Conservation (phyloP, 768 basidiomycete species). For the Phaeolepiota aurea region DNA sequence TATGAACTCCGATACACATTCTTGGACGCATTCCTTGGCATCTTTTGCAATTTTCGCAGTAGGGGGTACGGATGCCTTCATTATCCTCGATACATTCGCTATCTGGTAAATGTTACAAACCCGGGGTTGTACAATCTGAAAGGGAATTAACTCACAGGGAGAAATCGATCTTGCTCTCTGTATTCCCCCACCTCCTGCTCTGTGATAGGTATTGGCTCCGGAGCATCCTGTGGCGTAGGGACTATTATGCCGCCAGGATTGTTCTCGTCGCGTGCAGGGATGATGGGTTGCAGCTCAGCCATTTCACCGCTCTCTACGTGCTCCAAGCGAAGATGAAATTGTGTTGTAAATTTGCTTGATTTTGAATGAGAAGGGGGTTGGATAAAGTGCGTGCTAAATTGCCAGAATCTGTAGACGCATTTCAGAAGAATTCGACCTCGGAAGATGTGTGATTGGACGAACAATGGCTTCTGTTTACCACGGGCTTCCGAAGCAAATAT, state of each 20-base stretch:
- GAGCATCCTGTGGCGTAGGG: conserved; percentile 30
- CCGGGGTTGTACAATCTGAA: neutral
- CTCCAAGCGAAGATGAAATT: no score
- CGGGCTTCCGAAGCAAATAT: no score
- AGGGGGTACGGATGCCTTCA: conserved; percentile 85
- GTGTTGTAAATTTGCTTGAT: no score
- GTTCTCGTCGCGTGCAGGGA: conserved; percentile 28
- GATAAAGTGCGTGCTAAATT: neutral
- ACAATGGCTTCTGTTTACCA: no score
- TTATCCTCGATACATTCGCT: conserved; percentile 95
- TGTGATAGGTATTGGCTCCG: conserved; percentile 67
- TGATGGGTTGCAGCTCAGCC: conserved; percentile 34
- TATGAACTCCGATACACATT: conserved; percentile 98
- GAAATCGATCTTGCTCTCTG: conserved; percentile 88
- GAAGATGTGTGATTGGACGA: no score
- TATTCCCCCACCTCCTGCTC: conserved; percentile 93
- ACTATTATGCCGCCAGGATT: conserved; percentile 22
- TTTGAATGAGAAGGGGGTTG: no score
- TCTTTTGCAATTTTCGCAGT: conserved; percentile 97
- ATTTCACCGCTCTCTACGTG: conserved; percentile 5
- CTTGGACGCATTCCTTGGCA: conserved; percentile 97
- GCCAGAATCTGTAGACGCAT: neutral
- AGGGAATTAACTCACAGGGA: conserved; percentile 56
- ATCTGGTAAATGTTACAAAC: conserved; percentile 43
- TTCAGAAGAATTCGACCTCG: neutral